These are phyloP conservation scores for Nemania bipapillata DNA, from an alignment of 2,329 filamentous ascomycete genomes.

Conservation along the genomic window DNA sequence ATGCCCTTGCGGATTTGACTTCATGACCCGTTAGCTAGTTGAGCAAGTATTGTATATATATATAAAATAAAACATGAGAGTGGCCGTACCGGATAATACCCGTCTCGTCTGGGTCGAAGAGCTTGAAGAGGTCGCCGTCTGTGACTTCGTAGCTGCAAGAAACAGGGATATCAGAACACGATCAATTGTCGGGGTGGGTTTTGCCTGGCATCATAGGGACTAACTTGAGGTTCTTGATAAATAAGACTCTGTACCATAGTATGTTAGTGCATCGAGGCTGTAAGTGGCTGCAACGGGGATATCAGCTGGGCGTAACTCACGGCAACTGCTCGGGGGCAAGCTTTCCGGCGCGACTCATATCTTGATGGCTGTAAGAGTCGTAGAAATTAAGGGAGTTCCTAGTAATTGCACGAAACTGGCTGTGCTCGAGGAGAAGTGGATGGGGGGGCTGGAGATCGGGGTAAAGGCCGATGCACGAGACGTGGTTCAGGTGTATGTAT, in stretches of 20 bases:
- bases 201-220: constrained; percentile 46
- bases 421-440: constrained; percentile 26
- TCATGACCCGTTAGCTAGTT: constrained; percentile 38
- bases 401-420: constrained; percentile 41
- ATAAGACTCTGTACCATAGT: constrained; percentile 81
- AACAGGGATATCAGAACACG: constrained; percentile 28
- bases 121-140: constrained; percentile 96
- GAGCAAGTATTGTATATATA: not conserved
- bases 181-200: not conserved
- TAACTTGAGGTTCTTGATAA: constrained; percentile 99
- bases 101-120: constrained; percentile 71
- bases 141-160: constrained; percentile 92
- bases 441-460: constrained; percentile 41
- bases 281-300: constrained; percentile 29
- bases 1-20: constrained; percentile 99
- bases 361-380: constrained; percentile 63
- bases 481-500: constrained; percentile 30
- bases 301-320: constrained; percentile 64
- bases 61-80: not conserved
- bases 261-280: constrained; percentile 51
- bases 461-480: constrained; percentile 39
- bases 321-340: constrained; percentile 99
- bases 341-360: constrained; percentile 96
- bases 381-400: constrained; percentile 36
- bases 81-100: constrained; percentile 49